Evolutionary conservation across 1,284 basidiomycete species (phyloP), one percentile per base, ranked within the genome.

Genomic region (Sporisorium scitamineum): DNA sequence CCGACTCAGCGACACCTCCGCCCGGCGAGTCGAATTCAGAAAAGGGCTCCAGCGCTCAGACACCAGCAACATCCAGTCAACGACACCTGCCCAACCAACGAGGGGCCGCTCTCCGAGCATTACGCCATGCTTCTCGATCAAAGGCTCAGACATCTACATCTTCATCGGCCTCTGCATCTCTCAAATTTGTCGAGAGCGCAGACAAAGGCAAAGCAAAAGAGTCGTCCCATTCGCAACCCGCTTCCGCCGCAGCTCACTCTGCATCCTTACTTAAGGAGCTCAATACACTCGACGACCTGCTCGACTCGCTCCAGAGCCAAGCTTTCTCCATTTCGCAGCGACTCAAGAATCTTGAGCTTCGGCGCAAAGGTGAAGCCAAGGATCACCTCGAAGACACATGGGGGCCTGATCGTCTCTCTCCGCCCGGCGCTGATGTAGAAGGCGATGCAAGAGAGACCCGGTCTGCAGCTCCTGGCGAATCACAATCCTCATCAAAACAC

Each of bases 371-470:
- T 20, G 34, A 16, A 18, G 7, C 48, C 4, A 20, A 18, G 2
- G 24, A 60, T 16, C 48, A 60, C 24, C 50, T 65, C 10, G 52
- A 65, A 27, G 37, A 51, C 1, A 52, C 29, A 1, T 76, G 73
- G 73, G 73, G 73, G 0, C 64, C 73, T 9, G 73, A 76, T 65
- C 67, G 73, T 24, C 73, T 76, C 18, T 62, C 63, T 9, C 60
- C 58, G 2, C 48, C 53, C 22, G 27, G 18, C 31, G 9, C 48
- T 0, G 13, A 18, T 16, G 37, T n/a, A n/a, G 29, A 7, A 39
- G 20, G 11, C 3, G 24, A 51, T 0, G 14, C 29, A 0, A 45
- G 48, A 26, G 54, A 57, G 1, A 50, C 60, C 0, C 61, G 70
- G 64, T 64, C 64, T 13, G 70, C 64, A 4, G 7, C 53, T 10